These are phyloP conservation scores for Wallacemonas sp. DNA, from an alignment of 208 protist species.

Conservation along the genomic window DNA sequence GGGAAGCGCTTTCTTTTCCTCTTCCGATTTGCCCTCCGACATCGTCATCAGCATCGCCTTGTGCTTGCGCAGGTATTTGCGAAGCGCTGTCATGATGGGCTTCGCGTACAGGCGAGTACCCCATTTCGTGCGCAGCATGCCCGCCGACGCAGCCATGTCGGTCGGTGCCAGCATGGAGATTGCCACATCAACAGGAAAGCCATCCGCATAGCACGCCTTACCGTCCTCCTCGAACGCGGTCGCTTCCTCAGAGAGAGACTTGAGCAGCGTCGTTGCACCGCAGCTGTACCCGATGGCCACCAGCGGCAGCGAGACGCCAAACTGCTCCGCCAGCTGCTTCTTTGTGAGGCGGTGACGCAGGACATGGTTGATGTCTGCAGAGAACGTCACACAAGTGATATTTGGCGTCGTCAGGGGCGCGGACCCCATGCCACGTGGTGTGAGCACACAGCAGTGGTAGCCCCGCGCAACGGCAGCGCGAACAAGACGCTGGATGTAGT, in stretches of 20 bases:
- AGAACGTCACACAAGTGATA: slow-evolving; percentile 50
- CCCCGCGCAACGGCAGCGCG: slow-evolving; percentile 19
- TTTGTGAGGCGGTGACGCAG: slow-evolving; percentile 26
- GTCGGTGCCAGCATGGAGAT: slow-evolving; percentile 42
- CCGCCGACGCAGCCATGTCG: slow-evolving; percentile 37
- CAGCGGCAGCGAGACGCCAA: slow-evolving; percentile 29
- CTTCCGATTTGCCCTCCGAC: slow-evolving; percentile 17
- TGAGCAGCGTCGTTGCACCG: slow-evolving; percentile 35
- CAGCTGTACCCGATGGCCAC: slow-evolving; percentile 50
- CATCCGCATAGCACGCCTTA: slow-evolving; percentile 13
- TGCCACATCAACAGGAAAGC: slow-evolving; percentile 23
- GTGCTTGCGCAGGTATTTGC: slow-evolving; percentile 35
- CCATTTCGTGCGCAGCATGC: slow-evolving; percentile 19
- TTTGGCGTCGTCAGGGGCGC: slow-evolving; percentile 44
- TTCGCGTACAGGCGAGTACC: slow-evolving; percentile 13
- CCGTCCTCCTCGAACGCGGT: slow-evolving; percentile 14
- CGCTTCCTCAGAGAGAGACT: slow-evolving; percentile 44
- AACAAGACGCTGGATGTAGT: slow-evolving; percentile 39
- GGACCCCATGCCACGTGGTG: slow-evolving; percentile 57
- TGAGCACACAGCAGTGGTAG: slow-evolving; percentile 52
- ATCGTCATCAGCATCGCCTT: slow-evolving; percentile 10
- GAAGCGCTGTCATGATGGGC: slow-evolving; percentile 27
- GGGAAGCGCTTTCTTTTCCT: slow-evolving; percentile 14
- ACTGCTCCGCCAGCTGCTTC: slow-evolving; percentile 17
- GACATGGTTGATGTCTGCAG: slow-evolving; percentile 30